Evolutionary conservation across 2,329 filamentous ascomycete genomes (phyloP).

Genomic region (Fusarium ambrosium): DNA sequence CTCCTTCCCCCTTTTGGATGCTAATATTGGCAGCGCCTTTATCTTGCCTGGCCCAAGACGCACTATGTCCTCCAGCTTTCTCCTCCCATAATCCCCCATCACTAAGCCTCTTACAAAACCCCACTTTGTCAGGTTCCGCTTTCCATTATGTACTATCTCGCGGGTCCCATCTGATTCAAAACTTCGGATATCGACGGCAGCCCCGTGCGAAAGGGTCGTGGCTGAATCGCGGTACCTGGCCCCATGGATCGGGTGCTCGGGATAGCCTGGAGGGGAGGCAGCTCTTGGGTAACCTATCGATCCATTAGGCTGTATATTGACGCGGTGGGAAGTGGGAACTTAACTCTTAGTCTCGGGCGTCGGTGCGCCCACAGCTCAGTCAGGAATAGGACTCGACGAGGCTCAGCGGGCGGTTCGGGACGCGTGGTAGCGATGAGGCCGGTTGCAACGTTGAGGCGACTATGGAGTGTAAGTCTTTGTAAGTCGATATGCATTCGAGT

Average conservation of each 20-base stretch:
- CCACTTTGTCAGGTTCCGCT: rapidly evolving
- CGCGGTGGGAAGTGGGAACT: neutral
- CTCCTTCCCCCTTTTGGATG: neutral
- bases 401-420: neutral
- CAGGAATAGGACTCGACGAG: neutral
- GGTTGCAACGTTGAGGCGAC: neutral
- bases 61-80: neutral
- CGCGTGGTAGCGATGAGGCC: neutral
- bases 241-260: neutral
- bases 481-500: neutral
- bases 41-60: neutral
- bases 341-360: neutral
- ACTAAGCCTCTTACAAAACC: neutral
- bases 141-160: neutral
- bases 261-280: neutral
- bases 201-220: neutral
- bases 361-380: neutral
- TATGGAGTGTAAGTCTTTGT: neutral
- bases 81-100: rapidly evolving
- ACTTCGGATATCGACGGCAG: neutral
- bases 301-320: neutral
- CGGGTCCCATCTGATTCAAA: neutral
- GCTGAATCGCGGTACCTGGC: neutral
- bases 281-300: neutral
- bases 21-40: neutral